phyloP scores from a whole-genome alignment of 192 early-diverging fungal species.

The Powellomyces hirtus region DNA sequence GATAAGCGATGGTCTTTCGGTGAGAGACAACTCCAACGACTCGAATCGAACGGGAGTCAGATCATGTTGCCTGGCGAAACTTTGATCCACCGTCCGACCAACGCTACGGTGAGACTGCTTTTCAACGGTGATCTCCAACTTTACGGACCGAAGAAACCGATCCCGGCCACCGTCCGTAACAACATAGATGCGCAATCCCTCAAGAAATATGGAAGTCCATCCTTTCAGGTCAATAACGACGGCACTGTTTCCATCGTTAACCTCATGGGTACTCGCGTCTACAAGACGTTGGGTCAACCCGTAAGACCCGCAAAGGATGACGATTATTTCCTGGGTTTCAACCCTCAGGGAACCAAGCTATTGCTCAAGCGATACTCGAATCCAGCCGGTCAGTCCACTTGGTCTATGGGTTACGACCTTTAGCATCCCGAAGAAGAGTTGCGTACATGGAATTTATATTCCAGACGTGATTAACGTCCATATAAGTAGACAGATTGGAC shows the following conservation, averaged over 20 bases:
- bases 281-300: background rate
- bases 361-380: too few relatives aligned
- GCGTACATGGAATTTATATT: too few relatives aligned
- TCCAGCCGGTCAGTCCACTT: too few relatives aligned
- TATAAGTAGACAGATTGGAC: too few relatives aligned
- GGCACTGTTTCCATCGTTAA: background rate
- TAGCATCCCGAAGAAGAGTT: too few relatives aligned
- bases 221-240: background rate
- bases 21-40: background rate
- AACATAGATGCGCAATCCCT: background rate
- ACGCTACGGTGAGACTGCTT: background rate
- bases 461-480: too few relatives aligned
- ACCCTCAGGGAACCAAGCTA: background rate
- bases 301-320: too few relatives aligned
- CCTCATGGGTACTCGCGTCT: background rate
- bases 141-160: background rate
- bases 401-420: too few relatives aligned
- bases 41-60: background rate
- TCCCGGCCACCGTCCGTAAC: background rate
- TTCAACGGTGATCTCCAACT: background rate
- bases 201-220: background rate
- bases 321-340: too few relatives aligned
- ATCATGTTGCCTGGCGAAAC: background rate
- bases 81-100: background rate
- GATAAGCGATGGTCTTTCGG: background rate